Evolutionary conservation across 768 basidiomycete genomes (phyloP).

Genomic region (Calocera viscosa): DNA sequence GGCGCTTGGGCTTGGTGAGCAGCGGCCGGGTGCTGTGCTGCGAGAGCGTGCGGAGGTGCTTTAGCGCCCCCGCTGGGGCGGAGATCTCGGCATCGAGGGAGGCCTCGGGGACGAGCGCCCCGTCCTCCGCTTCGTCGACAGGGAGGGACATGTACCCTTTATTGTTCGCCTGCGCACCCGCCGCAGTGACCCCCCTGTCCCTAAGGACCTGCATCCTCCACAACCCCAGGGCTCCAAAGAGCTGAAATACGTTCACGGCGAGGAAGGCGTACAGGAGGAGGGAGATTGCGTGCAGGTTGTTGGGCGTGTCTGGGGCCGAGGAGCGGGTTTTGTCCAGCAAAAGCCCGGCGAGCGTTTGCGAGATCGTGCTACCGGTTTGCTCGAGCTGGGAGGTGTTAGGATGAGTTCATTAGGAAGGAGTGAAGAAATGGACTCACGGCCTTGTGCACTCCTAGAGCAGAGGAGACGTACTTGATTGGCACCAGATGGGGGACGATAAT

Average conservation of each 20-base stretch:
- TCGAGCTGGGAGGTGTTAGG: constrained; percentile 41
- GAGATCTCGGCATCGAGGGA: background rate
- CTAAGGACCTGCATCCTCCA: constrained; percentile 33
- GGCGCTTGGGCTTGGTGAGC: constrained; percentile 14
- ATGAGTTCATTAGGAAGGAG: background rate
- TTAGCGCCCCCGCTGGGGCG: constrained; percentile 14
- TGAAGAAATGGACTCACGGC: constrained; percentile 37
- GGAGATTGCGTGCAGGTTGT: constrained; percentile 33
- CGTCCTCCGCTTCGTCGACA: constrained; percentile 5
- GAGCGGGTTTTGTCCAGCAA: constrained; percentile 38
- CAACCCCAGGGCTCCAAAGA: constrained; percentile 40
- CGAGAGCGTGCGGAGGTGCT: constrained; percentile 6
- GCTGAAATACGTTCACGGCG: constrained; percentile 44
- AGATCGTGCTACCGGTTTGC: constrained; percentile 58
- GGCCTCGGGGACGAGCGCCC: background rate
- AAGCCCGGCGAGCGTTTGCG: constrained; percentile 61
- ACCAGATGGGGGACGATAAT: constrained; percentile 64
- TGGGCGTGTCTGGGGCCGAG: constrained; percentile 11
- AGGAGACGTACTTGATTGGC: constrained; percentile 57
- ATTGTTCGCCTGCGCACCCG: background rate
- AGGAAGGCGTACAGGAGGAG: constrained; percentile 47
- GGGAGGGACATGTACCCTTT: constrained; percentile 2
- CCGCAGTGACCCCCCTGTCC: background rate
- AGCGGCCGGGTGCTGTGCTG: background rate
- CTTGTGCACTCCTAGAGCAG: constrained; percentile 67